Conservation (phyloP, 2,329 filamentous ascomycete genomes). For the Arthroderma sp. region DNA sequence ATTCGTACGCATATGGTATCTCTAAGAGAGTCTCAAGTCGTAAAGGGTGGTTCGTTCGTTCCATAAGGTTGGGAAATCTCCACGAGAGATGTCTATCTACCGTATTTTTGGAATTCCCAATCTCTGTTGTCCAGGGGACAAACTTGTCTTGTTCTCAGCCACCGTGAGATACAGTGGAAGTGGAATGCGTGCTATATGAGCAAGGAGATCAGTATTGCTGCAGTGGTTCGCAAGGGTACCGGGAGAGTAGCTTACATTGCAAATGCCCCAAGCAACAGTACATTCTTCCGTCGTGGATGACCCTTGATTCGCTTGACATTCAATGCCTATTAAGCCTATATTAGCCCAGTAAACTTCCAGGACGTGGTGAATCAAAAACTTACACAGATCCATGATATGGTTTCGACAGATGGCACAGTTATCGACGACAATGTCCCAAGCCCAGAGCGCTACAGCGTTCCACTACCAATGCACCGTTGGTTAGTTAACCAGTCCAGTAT, state of each 20-base stretch:
- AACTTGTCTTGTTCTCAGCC: conserved; percentile 98
- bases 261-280: conserved; percentile 97
- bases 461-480: conserved; percentile 46
- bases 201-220: not conserved
- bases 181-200: conserved; percentile 80
- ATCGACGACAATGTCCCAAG: conserved; percentile 98
- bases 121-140: conserved; percentile 95
- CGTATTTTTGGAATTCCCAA: conserved; percentile 99
- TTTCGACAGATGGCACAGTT: conserved; percentile 99
- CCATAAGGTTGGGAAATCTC: too few species aligned
- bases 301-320: conserved; percentile 97
- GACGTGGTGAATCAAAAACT: conserved; percentile 16
- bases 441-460: conserved; percentile 97
- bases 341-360: not conserved
- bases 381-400: conserved; percentile 98
- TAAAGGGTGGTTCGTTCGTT: not conserved
- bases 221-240: conserved; percentile 2
- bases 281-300: conserved; percentile 96
- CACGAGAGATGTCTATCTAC: conserved; percentile 38
- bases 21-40: not conserved
- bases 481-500: not conserved
- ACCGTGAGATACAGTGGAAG: conserved; percentile 98
- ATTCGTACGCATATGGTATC: too few species aligned
- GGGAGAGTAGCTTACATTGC: conserved; percentile 58
- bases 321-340: conserved; percentile 52